phyloP scores from a whole-genome alignment of 2,329 filamentous ascomycete genomes.

The Scleromitrula shiraiana region DNA sequence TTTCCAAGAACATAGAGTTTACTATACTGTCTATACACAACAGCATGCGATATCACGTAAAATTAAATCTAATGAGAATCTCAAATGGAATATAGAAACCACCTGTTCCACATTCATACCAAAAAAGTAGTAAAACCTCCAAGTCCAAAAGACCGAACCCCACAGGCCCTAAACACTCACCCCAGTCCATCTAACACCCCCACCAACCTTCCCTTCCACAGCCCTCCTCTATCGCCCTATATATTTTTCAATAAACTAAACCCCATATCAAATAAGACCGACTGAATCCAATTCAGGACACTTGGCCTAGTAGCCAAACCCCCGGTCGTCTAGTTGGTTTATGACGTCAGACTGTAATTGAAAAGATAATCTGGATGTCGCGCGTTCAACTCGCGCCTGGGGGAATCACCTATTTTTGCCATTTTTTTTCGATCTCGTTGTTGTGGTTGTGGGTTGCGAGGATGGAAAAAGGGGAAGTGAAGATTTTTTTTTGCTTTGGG shows the following conservation, averaged over 20 bases:
- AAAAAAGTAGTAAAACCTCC: no score
- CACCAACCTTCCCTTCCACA: not conserved
- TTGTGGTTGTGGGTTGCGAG: no score
- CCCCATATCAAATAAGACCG: not conserved
- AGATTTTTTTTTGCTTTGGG: not conserved
- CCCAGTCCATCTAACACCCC: not conserved
- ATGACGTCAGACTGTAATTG: conserved; percentile 12
- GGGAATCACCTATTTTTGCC: not conserved
- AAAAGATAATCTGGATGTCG: conserved; percentile 2
- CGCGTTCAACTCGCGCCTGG: conserved; percentile 11
- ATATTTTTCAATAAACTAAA: rapidly evolving
- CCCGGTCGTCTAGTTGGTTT: conserved; percentile 13
- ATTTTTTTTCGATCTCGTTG: not conserved
- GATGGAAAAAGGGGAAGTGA: not conserved
- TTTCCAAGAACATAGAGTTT: no score
- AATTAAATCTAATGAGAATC: no score
- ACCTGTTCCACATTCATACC: no score
- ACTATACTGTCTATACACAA: no score
- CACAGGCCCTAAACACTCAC: no score
- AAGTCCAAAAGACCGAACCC: no score
- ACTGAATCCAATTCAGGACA: conserved; percentile 4
- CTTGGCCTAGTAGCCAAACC: conserved; percentile 3
- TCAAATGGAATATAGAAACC: no score
- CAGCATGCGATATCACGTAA: no score
- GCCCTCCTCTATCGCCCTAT: rapidly evolving